Percentiles rank a stretch among this genome's conserved stretches.
Evolutionary conservation across 2,329 filamentous ascomycete species (phyloP).

Genomic region (Huntiella decipiens): DNA sequence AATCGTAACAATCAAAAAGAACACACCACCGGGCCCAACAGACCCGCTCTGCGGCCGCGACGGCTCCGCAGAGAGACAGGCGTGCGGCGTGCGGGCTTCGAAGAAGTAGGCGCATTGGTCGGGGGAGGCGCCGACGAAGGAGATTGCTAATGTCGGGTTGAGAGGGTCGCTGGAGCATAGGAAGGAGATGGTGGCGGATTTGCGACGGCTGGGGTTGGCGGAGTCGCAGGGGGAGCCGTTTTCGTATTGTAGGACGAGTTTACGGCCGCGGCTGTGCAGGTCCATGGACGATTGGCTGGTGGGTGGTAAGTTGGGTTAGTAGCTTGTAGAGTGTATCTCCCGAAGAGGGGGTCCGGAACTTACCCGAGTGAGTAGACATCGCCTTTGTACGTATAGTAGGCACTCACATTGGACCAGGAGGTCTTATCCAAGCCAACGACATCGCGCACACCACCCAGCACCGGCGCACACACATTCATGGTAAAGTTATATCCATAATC

Average conservation of each 20-base stretch:
- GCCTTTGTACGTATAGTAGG: conserved; percentile 49
- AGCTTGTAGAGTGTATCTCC: background rate
- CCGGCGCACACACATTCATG: conserved; percentile 59
- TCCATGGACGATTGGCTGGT: conserved; percentile 34
- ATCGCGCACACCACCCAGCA: conserved; percentile 45
- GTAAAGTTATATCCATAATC: conserved; percentile 72
- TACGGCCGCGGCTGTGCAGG: conserved; percentile 44
- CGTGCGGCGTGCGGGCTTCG: conserved; percentile 69
- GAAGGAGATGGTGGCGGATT: conserved; percentile 80
- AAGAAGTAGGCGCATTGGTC: conserved; percentile 95
- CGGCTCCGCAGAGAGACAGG: conserved; percentile 50
- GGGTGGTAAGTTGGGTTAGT: conserved; percentile 1
- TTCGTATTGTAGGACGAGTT: conserved; percentile 59
- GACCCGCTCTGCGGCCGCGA: conserved; percentile 46
- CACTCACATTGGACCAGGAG: conserved; percentile 56
- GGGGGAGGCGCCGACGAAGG: conserved; percentile 65
- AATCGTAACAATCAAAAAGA: conserved; percentile 63
- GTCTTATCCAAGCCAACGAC: conserved; percentile 44
- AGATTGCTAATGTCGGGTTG: conserved; percentile 46
- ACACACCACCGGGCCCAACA: conserved; percentile 55
- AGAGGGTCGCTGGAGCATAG: conserved; percentile 74
- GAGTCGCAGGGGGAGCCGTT: conserved; percentile 54
- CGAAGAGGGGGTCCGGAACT: conserved; percentile 17
- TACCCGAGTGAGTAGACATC: conserved; percentile 60
- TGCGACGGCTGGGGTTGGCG: conserved; percentile 26